phyloP scores from a whole-genome alignment of 148 eudicot genomes.

The Agrostemma githago region DNA sequence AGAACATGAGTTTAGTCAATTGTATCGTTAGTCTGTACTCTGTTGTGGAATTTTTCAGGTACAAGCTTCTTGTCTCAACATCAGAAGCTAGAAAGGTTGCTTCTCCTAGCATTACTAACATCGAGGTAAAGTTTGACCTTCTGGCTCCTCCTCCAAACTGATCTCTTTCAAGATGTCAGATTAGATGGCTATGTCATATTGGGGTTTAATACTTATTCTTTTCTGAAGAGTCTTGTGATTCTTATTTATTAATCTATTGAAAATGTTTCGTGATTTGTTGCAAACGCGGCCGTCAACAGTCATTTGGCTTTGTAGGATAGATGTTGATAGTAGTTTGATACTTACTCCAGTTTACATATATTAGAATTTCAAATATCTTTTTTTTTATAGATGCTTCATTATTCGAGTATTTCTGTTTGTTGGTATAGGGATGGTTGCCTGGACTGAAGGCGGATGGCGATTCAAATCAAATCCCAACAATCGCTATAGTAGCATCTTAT shows the following conservation, averaged over 20 bases:
- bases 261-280: not conserved
- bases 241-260: not conserved
- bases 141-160: not conserved
- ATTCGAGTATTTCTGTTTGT: slow-evolving; percentile 23
- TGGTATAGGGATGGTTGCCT: slow-evolving; percentile 93
- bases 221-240: not conserved
- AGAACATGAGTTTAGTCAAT: not conserved
- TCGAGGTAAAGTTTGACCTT: slow-evolving; percentile 53
- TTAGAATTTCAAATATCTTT: not conserved
- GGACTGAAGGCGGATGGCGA: slow-evolving; percentile 93
- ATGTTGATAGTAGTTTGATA: not conserved
- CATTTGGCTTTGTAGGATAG: not conserved
- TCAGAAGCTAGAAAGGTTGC: slow-evolving; percentile 80
- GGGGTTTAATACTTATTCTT: not conserved
- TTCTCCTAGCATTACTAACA: slow-evolving; percentile 76
- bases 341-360: not conserved
- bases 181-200: not conserved
- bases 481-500: slow-evolving; percentile 95
- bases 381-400: slow-evolving; percentile 11
- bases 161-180: not conserved
- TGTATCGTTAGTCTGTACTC: slow-evolving; percentile 9
- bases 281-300: not conserved
- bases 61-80: slow-evolving; percentile 82
- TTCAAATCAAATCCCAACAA: slow-evolving; percentile 83
- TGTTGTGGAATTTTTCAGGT: slow-evolving; percentile 43